phyloP scores from a whole-genome alignment of 768 basidiomycete genomes.

The Boletus rubropictus region DNA sequence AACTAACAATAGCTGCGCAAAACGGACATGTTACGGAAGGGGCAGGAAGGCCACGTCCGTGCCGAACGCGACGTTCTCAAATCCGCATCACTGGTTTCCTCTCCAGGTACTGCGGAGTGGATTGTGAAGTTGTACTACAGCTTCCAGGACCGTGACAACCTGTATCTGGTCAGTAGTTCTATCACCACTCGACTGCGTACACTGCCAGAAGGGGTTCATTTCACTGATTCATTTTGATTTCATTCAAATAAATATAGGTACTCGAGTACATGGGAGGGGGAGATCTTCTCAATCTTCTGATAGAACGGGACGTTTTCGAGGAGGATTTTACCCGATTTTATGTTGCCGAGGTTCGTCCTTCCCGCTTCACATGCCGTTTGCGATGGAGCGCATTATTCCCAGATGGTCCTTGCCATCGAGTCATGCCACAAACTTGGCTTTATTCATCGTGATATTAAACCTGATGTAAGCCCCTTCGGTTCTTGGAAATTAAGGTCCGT shows the following conservation, averaged over 20 bases:
- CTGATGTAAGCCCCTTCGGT: constrained; percentile 56
- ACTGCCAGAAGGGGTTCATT: constrained; percentile 25
- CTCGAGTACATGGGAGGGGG: constrained; percentile 96
- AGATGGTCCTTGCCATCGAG: constrained; percentile 94
- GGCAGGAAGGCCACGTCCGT: constrained; percentile 95
- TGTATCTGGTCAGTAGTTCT: constrained; percentile 75
- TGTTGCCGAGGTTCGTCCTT: constrained; percentile 71
- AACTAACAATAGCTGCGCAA: constrained; percentile 59
- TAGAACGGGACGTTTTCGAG: constrained; percentile 85
- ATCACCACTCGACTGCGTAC: constrained; percentile 24
- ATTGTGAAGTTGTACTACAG: constrained; percentile 91
- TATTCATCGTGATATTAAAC: constrained; percentile 97
- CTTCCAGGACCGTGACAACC: constrained; percentile 91
- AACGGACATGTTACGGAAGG: constrained; percentile 90
- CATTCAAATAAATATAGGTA: constrained; percentile 51
- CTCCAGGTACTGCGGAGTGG: constrained; percentile 79
- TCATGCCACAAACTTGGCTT: constrained; percentile 92
- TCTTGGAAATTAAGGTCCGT: constrained; percentile 26
- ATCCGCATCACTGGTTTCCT: constrained; percentile 76
- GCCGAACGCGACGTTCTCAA: constrained; percentile 93
- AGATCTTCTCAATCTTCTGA: constrained; percentile 91
- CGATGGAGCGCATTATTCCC: constrained; percentile 27
- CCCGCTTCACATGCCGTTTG: constrained; percentile 16
- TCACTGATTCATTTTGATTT: constrained; percentile 54
- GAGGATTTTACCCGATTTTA: constrained; percentile 93